A percentile compares a stretch with the other conserved stretches of the same genome.
Evolutionary conservation across 1,284 basidiomycete genomes (phyloP).

Genomic region (Athelia psychrophila): DNA sequence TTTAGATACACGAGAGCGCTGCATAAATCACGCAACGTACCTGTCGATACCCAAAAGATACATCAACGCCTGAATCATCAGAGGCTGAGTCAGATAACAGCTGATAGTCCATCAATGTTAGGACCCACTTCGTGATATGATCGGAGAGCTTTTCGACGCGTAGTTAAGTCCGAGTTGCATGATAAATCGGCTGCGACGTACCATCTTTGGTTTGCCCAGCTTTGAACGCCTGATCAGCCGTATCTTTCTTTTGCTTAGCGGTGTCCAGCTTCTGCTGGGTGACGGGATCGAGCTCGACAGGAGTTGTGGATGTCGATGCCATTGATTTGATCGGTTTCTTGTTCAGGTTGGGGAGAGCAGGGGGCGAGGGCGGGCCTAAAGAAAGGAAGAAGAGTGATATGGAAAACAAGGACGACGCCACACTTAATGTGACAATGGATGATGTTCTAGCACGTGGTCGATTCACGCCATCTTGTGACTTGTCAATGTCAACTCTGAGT

Average conservation of each 20-base stretch:
- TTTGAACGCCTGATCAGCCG: conserved; percentile 74
- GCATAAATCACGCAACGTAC: conserved; percentile 32
- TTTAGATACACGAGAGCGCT: not conserved
- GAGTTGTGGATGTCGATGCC: conserved; percentile 14
- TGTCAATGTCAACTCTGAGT: too few species aligned
- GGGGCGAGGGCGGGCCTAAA: too few species aligned
- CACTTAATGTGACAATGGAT: too few species aligned
- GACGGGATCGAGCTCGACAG: conserved; percentile 15
- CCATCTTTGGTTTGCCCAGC: conserved; percentile 58
- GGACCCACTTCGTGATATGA: conserved; percentile 60
- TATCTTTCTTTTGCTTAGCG: conserved; percentile 70
- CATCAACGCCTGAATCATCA: conserved; percentile 51
- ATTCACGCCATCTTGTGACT: too few species aligned
- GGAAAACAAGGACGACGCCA: too few species aligned
- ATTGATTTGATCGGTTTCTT: not conserved
- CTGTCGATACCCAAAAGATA: conserved; percentile 73
- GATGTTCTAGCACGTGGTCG: too few species aligned
- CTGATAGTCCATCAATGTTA: not conserved
- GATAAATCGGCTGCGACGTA: conserved; percentile 21
- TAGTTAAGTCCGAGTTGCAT: not conserved
- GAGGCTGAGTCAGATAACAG: not conserved
- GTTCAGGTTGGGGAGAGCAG: too few species aligned
- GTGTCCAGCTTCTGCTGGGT: conserved; percentile 49
- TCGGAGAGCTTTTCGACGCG: conserved; percentile 46
- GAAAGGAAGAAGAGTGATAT: too few species aligned